Conservation (phyloP, 257 asterid species). For the Haberlea rhodopensis region DNA sequence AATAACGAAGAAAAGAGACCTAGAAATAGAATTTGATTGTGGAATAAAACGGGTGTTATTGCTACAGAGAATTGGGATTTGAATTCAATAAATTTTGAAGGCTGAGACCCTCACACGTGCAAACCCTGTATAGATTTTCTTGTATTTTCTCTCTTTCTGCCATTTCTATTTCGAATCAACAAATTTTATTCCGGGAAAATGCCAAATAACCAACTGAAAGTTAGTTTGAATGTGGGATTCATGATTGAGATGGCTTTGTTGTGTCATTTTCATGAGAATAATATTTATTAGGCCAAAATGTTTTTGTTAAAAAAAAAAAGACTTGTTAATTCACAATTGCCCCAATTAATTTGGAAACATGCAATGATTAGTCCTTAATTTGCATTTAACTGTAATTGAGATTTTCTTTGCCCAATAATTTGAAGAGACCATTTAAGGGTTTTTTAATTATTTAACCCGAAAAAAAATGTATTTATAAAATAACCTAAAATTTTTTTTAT, state of each 20-base stretch:
- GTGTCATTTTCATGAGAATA: constrained; percentile 38
- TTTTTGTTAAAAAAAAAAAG: no score
- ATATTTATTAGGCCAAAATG: no score
- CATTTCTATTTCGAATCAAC: constrained; percentile 27
- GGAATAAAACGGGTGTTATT: constrained; percentile 41
- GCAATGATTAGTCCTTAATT: no score
- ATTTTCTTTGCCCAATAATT: no score
- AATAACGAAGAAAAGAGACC: constrained; percentile 2
- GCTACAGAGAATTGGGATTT: constrained; percentile 35
- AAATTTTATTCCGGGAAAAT: constrained; percentile 38
- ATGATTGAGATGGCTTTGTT: constrained; percentile 53
- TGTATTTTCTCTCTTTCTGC: constrained; percentile 22
- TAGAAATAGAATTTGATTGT: constrained; percentile 20
- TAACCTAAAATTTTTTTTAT: no score
- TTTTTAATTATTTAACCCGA: no score
- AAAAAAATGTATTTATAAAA: no score
- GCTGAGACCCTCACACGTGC: constrained; percentile 49
- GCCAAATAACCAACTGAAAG: constrained; percentile 62
- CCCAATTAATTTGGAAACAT: no score
- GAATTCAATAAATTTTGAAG: constrained; percentile 41
- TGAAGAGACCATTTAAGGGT: no score
- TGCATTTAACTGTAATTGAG: no score
- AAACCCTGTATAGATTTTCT: constrained; percentile 29
- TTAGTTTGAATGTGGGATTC: constrained; percentile 41
- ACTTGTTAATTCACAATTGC: no score